Conservation (phyloP, 805 yeast species). For the Saccharomycopsis sp. region DNA sequence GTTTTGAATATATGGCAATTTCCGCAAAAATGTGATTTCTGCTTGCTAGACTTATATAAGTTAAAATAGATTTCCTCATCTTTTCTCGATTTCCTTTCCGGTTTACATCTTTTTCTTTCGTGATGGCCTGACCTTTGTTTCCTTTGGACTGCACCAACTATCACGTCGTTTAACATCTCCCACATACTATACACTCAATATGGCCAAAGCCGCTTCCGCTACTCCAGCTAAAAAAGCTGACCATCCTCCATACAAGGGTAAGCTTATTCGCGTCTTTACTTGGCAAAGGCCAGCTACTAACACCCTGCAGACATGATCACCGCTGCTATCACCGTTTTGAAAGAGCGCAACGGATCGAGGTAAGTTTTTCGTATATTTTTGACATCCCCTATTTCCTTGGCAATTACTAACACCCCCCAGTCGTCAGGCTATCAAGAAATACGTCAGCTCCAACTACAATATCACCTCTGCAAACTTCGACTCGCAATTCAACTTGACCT, state of each 20-base stretch:
- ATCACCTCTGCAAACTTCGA: conserved; percentile 62
- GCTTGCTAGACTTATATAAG: not conserved
- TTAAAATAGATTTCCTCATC: not conserved
- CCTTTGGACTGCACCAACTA: not conserved
- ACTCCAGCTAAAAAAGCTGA: conserved; percentile 20
- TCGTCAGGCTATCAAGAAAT: conserved; percentile 85
- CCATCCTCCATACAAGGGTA: conserved; percentile 32
- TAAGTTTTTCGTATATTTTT: conserved; percentile 40
- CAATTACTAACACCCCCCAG: conserved; percentile 27
- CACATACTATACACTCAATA: not conserved
- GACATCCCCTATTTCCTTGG: too few relatives aligned
- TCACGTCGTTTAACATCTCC: not conserved
- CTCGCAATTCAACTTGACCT: conserved; percentile 65
- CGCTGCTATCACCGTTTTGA: conserved; percentile 61
- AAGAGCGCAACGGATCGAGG: conserved; percentile 77
- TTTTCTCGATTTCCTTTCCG: not conserved
- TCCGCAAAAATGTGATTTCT: not conserved
- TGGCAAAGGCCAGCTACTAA: too few relatives aligned
- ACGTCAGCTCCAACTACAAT: conserved; percentile 57
- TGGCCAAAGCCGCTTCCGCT: conserved; percentile 18
- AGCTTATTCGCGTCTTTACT: too few relatives aligned
- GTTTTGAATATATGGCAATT: not conserved
- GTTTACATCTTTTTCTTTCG: not conserved
- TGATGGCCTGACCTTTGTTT: not conserved
- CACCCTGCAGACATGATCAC: conserved; percentile 28